Evolutionary conservation across 106 monocot species (phyloP), one percentile per base, ranked within the genome.

Genomic region (Platanthera zijinensis): DNA sequence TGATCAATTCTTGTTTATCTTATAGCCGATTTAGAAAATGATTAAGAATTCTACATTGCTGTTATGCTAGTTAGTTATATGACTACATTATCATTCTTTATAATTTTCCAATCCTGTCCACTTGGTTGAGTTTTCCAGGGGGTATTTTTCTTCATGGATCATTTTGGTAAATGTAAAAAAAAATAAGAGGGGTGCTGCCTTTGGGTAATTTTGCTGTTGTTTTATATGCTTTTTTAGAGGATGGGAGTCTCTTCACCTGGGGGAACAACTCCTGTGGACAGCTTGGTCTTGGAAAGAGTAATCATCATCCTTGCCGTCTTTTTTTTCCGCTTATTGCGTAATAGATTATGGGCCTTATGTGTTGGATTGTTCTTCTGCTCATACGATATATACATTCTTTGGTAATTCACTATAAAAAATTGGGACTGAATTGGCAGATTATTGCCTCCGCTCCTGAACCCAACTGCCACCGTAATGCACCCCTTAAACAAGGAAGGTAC

Each of bases 231-330:
- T 81, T 14, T 15, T 69, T 71, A 99, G 97, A 83, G 48, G 86
- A 94, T 74, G 97, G 97, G 4, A 73, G 80, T 51, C 94, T 99
- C 59, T 99, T 87, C 68, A 76, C 87, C 70, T 99, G 97, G 94
- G 97, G 97, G 30, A 90, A 88, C 19, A 99, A 99, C 50, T 92
- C 97, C 9, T 84, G 83, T 80, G 94, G 97, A 75, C 97, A 94
- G 86, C 97, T 99, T 82, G 97, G 97, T 51, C 89, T 99, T 74
- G 97, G 97, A 82, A 94, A 82, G 86, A 88, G 97, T 99, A 94
- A 84, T 69, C 15, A 51, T 72, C 51, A 12, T 11, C 2, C 39
- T 48, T 70, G 48, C n/a, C 7, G 47, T 70, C 10, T 15, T 70
- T 50, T 46, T 46, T 48, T 69, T 70, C 48, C 8, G 48, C 66